These are phyloP conservation scores for Gracilariopsis chorda DNA, from an alignment of 23 red algal species.

Conservation along the genomic window DNA sequence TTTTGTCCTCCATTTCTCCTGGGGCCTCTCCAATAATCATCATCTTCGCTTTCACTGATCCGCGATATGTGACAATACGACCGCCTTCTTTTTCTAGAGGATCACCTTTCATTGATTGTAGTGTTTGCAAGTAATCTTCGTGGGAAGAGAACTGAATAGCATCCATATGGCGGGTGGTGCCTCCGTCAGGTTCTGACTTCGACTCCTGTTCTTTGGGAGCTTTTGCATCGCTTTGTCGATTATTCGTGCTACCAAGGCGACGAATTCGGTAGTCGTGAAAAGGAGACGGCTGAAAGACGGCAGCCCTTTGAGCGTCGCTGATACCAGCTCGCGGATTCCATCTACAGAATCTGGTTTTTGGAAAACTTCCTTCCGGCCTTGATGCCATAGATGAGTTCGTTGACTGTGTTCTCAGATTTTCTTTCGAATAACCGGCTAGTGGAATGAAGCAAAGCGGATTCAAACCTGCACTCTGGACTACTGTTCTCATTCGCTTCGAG, in stretches of 20 bases:
- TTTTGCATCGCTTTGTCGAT: background rate
- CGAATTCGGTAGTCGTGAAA: background rate
- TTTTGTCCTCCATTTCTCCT: conserved; percentile 58
- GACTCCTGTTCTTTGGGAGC: background rate
- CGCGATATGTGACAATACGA: conserved; percentile 58
- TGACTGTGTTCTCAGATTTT: no score
- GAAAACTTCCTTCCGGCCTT: no score
- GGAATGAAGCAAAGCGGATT: no score
- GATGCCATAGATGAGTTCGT: no score
- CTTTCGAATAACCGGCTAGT: no score
- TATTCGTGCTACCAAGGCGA: background rate
- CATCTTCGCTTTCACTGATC: conserved; percentile 19
- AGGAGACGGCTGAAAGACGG: background rate
- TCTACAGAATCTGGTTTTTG: background rate
- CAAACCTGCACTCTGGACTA: no score
- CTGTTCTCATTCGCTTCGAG: no score
- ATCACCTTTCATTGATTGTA: conserved; percentile 13
- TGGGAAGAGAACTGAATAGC: conserved; percentile 23
- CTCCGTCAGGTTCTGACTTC: no score
- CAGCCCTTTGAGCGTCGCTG: background rate
- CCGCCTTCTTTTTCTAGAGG: conserved; percentile 54
- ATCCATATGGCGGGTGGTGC: background rate
- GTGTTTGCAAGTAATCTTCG: background rate
- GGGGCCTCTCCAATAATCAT: conserved; percentile 86
- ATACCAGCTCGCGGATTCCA: background rate